phyloP scores from a whole-genome alignment of 192 early-diverging fungal genomes.

The Helicostylum pulchrum region DNA sequence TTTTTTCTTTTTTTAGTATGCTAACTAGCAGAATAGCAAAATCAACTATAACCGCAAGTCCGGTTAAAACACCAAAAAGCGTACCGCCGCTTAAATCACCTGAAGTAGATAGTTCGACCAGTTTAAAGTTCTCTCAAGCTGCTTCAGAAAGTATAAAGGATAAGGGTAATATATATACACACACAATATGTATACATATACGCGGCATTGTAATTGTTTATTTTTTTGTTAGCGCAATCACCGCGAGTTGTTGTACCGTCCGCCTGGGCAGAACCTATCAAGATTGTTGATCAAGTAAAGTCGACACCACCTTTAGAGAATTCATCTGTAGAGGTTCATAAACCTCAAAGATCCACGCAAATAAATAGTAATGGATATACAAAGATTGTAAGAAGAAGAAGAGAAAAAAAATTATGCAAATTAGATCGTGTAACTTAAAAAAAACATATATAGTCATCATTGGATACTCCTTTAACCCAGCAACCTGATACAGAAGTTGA shows the following conservation, averaged over 20 bases:
- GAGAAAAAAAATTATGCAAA: conserved; percentile 5
- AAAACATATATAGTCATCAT: not conserved
- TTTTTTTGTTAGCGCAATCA: not conserved
- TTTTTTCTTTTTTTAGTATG: not conserved
- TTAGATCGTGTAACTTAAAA: not conserved
- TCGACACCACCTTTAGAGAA: not conserved
- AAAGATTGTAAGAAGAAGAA: conserved; percentile 14
- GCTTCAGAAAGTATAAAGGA: conserved; percentile 22
- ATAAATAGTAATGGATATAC: not conserved
- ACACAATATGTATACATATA: not conserved
- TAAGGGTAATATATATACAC: conserved; percentile 19
- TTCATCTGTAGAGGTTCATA: conserved; percentile 22
- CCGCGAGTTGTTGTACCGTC: conserved; percentile 8
- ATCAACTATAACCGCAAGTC: not conserved
- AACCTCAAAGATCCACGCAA: conserved; percentile 17
- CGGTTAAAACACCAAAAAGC: conserved; percentile 4
- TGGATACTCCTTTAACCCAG: not conserved
- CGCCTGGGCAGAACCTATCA: conserved; percentile 36
- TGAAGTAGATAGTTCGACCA: not conserved
- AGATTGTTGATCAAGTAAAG: conserved; percentile 31
- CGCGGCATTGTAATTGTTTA: not conserved
- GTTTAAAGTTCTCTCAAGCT: conserved; percentile 19
- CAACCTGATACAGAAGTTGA: conserved; percentile 22
- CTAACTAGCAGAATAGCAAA: not conserved
- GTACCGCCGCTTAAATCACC: not conserved